Conservation (phyloP, 169 alveolate genomes). For the Theileria annulata region DNA sequence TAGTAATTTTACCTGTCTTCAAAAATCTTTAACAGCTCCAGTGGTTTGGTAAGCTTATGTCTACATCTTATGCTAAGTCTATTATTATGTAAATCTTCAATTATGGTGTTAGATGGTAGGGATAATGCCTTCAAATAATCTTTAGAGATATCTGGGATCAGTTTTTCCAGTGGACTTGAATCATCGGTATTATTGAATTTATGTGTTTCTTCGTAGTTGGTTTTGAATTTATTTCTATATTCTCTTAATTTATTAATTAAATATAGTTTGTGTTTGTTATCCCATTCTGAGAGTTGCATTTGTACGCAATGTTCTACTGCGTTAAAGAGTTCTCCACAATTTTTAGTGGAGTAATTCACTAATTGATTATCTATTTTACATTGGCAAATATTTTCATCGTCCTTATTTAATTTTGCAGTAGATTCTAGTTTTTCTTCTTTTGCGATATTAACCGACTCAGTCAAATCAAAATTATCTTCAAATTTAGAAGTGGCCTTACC, state of each 20-base stretch:
- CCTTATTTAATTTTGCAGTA: neutral
- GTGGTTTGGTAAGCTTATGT: slow-evolving; percentile 31
- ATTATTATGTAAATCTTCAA: neutral
- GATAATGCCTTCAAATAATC: slow-evolving; percentile 28
- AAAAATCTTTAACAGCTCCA: slow-evolving; percentile 41
- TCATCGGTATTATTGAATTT: neutral
- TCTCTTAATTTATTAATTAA: slow-evolving; percentile 6
- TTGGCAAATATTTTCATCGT: slow-evolving; percentile 4
- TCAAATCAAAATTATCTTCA: neutral
- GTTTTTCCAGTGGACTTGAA: neutral
- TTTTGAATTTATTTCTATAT: neutral
- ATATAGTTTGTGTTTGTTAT: slow-evolving; percentile 24
- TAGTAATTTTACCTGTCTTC: slow-evolving; percentile 22
- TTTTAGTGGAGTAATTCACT: neutral
- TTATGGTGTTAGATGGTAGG: slow-evolving; percentile 11
- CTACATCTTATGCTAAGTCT: slow-evolving; percentile 17
- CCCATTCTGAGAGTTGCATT: slow-evolving; percentile 27
- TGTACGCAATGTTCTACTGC: slow-evolving; percentile 16
- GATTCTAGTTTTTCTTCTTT: neutral
- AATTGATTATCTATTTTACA: slow-evolving; percentile 14
- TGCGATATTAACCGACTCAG: slow-evolving; percentile 7
- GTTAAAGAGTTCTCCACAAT: slow-evolving; percentile 18
- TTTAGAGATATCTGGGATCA: slow-evolving; percentile 8
- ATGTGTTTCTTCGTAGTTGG: neutral
- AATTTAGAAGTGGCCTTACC: neutral